Conservation (phyloP, 345 rosid species). For the Pseudoturritis turrita region DNA sequence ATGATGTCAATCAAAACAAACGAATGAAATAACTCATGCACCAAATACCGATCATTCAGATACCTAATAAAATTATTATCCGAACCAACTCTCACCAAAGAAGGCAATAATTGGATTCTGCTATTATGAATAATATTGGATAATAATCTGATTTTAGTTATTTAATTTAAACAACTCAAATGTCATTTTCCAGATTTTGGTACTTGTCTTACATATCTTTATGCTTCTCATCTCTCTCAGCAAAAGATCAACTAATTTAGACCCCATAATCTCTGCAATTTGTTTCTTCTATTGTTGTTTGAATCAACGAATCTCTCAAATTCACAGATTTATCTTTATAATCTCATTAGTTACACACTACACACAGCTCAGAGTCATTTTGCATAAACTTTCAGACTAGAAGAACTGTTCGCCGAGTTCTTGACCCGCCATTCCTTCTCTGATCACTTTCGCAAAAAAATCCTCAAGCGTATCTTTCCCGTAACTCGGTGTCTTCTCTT, state of each 20-base stretch:
- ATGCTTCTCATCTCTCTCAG: background rate
- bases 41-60: no score
- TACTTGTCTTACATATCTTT: background rate
- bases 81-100: no score
- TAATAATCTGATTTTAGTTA: no score
- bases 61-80: no score
- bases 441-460: slow-evolving; percentile 66
- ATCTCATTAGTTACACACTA: background rate
- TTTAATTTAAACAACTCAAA: no score
- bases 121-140: no score
- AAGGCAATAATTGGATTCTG: no score
- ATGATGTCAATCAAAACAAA: no score
- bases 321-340: background rate
- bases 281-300: background rate
- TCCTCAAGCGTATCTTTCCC: slow-evolving; percentile 86
- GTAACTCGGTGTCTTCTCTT: slow-evolving; percentile 85
- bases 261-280: background rate
- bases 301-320: slow-evolving; percentile 8
- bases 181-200: background rate
- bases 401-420: slow-evolving; percentile 89
- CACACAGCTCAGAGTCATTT: background rate
- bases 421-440: slow-evolving; percentile 93
- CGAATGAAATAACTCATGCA: no score
- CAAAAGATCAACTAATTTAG: background rate
- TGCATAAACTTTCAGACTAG: slow-evolving; percentile 21